Conservation (phyloP, 257 asterid genomes). For the Anisodus acutangulus region DNA sequence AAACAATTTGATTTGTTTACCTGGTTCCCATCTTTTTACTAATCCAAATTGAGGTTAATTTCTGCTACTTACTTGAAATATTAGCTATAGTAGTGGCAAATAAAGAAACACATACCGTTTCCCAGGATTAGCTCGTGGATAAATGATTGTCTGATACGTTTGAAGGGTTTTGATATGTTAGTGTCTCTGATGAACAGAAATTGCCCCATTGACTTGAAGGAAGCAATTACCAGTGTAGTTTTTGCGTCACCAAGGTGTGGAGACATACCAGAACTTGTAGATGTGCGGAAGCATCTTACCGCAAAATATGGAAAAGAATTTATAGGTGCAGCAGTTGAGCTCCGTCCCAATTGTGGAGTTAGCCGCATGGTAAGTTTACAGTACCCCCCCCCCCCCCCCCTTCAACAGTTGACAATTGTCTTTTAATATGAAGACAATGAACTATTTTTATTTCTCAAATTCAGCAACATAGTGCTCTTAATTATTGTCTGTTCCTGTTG, state of each 20-base stretch:
- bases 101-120: conserved; percentile 14
- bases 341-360: conserved; percentile 94
- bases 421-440: conserved; percentile 26
- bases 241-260: conserved; percentile 98
- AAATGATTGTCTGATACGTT: neutral
- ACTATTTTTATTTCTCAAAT: conserved; percentile 18
- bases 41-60: neutral
- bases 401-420: neutral
- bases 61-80: conserved; percentile 14
- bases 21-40: neutral
- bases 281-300: conserved; percentile 71
- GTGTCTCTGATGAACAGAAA: conserved; percentile 52
- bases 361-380: conserved; percentile 74
- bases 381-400: conserved; percentile 19
- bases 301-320: conserved; percentile 94
- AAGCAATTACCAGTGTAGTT: conserved; percentile 83
- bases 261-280: conserved; percentile 88
- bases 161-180: conserved; percentile 1
- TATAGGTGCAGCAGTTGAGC: conserved; percentile 74
- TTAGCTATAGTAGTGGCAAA: neutral
- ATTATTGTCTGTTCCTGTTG: conserved; percentile 34
- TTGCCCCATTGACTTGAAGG: conserved; percentile 96
- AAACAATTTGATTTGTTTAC: neutral
- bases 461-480: conserved; percentile 28
- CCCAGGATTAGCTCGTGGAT: conserved; percentile 1